Base-by-base conservation (phyloP, 768 basidiomycete genomes). In the Rhizopogon roseolus region DNA sequence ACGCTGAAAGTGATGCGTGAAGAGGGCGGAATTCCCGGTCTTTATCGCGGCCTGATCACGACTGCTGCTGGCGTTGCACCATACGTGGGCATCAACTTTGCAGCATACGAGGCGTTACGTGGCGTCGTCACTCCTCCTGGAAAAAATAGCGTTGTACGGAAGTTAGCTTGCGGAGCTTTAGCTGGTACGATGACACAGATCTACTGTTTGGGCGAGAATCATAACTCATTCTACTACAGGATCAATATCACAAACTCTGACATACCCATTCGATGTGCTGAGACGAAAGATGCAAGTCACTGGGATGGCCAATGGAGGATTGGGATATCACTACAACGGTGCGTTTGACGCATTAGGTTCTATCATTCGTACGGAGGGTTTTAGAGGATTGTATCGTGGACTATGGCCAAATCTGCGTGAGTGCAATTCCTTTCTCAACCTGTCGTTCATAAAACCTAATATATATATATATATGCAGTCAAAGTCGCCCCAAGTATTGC, bases 241-340 rank as follows among this genome's bases (percentile, higher is more conserved):
- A n/a, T 84, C 87, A 25, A 87, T 96, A 59, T 94, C 93, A 11
- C 93, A 98, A 69, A 92, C 93, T 48, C 70, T 98, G 61, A 98
- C 95, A 5, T 98, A 96, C 67, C 96, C 96, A 8, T 91, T 97
- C 63, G 96, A 99, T 67, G 91, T 98, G 5, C 70, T 98, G 54
- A 80, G 96, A 44, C 80, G 96, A 56, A 96, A 98, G 77, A 93
- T 98, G 88, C 96, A 98, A 68, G 90, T 96, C 55, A 80, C 84
- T 5, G 92, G 92, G 11, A 86, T 94, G 84, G 71, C 79, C 60
- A 75, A 72, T 11, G 79, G 78, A 16, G 74, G 77, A 11, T 65
- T 82, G 56, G 77, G 79, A 43, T 73, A 83, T 60, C 84, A 84
- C 68, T 95, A 93, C 70, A 83, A 71, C 41, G 90, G 91, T 8